These are phyloP conservation scores for Amanita subjunquillea DNA, from an alignment of 768 basidiomycete genomes.

Conservation along the genomic window DNA sequence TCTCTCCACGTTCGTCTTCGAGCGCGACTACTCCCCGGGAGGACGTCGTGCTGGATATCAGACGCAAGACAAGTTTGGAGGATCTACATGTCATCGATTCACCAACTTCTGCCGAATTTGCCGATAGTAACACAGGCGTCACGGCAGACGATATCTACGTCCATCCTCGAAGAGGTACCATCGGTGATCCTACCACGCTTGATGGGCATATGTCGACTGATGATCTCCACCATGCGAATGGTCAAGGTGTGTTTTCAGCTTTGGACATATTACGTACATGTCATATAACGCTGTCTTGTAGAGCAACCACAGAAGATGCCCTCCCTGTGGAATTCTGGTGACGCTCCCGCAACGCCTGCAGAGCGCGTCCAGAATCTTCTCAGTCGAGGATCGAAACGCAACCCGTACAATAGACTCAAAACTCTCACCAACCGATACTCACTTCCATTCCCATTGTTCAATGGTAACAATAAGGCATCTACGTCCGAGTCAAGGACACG, in stretches of 20 bases:
- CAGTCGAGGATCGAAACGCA: slow-evolving; percentile 14
- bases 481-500: not conserved
- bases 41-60: slow-evolving; percentile 1
- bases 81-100: slow-evolving; percentile 2
- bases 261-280: not conserved
- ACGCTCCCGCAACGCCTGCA: slow-evolving; percentile 24
- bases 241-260: not conserved
- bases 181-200: not conserved
- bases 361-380: slow-evolving; percentile 22
- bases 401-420: slow-evolving; percentile 29
- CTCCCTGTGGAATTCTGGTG: slow-evolving; percentile 39
- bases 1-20: not conserved
- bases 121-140: not conserved
- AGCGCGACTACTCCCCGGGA: not conserved
- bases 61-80: slow-evolving; percentile 4
- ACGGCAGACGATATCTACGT: slow-evolving; percentile 6
- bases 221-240: not conserved
- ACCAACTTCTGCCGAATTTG: not conserved
- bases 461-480: slow-evolving; percentile 10
- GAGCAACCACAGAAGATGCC: slow-evolving; percentile 21
- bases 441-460: slow-evolving; percentile 31
- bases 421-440: slow-evolving; percentile 41
- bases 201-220: slow-evolving; percentile 2
- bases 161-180: not conserved
- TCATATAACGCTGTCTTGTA: not conserved